Percentiles rank a stretch among this genome's conserved stretches.
These are phyloP conservation scores for Ustilago shanxiensis DNA, from an alignment of 1,284 basidiomycete species.

Conservation along the genomic window DNA sequence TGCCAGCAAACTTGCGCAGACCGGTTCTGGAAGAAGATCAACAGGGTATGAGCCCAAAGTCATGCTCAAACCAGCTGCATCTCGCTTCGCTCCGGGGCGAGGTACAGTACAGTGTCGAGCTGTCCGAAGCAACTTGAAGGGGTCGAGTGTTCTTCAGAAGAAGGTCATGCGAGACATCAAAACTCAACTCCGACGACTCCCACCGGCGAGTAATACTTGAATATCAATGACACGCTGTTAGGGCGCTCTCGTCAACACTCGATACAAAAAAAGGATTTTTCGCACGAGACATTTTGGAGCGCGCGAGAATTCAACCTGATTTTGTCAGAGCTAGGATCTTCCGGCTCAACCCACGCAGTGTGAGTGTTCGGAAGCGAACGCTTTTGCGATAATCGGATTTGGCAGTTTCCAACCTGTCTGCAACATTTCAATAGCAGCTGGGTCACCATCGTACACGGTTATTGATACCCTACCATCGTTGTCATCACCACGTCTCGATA, in stretches of 20 bases:
- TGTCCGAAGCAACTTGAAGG: not conserved
- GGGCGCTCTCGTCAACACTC: not conserved
- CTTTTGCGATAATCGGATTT: conserved; percentile 22
- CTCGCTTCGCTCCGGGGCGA: not conserved
- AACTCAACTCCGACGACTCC: conserved; percentile 17
- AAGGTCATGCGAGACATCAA: conserved; percentile 7
- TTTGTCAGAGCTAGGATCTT: conserved; percentile 12
- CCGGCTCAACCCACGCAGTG: conserved; percentile 23
- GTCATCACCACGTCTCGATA: conserved; percentile 19
- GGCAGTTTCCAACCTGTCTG: not conserved
- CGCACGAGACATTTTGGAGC: conserved; percentile 18
- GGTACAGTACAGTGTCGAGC: not conserved
- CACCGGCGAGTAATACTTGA: not conserved
- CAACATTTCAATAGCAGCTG: not conserved
- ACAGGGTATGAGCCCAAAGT: not conserved
- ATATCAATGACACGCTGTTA: not conserved
- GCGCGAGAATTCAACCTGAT: conserved; percentile 7
- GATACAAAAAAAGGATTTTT: not conserved
- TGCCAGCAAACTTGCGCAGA: not conserved
- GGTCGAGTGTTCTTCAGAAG: conserved; percentile 10
- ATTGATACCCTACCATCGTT: conserved; percentile 20
- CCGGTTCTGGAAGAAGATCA: not conserved
- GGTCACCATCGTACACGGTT: conserved; percentile 25
- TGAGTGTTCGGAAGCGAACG: conserved; percentile 38
- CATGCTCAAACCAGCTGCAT: not conserved